A percentile compares a stretch with the other conserved stretches of the same genome.
Conservation (phyloP, 1,284 basidiomycete species). For the Cutaneotrichosporon cyanovorans region DNA sequence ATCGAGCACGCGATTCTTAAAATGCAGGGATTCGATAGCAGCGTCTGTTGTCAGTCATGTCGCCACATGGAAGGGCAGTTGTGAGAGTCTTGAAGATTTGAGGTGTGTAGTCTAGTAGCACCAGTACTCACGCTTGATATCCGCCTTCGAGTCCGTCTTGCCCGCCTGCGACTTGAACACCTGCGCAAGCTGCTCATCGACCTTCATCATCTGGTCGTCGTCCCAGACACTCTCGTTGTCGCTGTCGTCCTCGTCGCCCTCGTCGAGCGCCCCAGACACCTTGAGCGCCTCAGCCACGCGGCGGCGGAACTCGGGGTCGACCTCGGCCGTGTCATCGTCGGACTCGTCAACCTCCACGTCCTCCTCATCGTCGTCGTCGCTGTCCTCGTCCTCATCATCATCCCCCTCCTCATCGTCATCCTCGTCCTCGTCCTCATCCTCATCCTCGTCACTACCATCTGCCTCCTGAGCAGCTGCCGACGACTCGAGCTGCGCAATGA, state of each 20-base stretch:
- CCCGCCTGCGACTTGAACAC: conserved; percentile 64
- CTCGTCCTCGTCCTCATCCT: conserved; percentile 44
- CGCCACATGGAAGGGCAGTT: too few species aligned
- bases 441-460: conserved; percentile 47
- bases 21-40: conserved; percentile 67
- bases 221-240: conserved; percentile 64
- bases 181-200: conserved; percentile 85
- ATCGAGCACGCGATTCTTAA: conserved; percentile 91
- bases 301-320: conserved; percentile 62
- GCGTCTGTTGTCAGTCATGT: conserved; percentile 25
- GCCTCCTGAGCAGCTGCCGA: conserved; percentile 41
- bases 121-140: conserved; percentile 12
- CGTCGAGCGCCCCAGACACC: conserved; percentile 60
- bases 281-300: conserved; percentile 72
- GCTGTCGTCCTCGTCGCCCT: conserved; percentile 21
- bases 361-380: conserved; percentile 46
- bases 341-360: conserved; percentile 39
- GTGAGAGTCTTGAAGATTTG: too few species aligned
- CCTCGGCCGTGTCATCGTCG: conserved; percentile 47
- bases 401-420: conserved; percentile 31
- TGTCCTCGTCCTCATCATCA: conserved; percentile 51
- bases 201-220: conserved; percentile 95
- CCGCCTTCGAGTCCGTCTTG: conserved; percentile 42
- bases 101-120: too few species aligned
- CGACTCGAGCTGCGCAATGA: conserved; percentile 74